These are phyloP conservation scores for Phialophora tarda DNA, from an alignment of 2,329 filamentous ascomycete species.

Conservation along the genomic window DNA sequence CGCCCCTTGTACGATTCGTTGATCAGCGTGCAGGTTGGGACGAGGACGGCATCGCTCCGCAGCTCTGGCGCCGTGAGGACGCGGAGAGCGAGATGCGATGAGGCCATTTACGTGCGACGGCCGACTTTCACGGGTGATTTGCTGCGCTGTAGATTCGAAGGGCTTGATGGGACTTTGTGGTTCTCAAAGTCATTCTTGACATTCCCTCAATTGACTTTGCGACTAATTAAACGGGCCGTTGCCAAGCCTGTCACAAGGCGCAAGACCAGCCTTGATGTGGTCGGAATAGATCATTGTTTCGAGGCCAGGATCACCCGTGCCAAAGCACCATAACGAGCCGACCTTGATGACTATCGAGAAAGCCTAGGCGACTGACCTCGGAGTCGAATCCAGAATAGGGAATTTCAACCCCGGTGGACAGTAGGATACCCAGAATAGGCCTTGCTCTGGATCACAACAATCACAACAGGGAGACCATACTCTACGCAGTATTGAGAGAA, in stretches of 20 bases:
- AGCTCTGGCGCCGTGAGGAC: conserved; percentile 14
- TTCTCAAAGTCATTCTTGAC: conserved; percentile 9
- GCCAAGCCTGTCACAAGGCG: conserved; percentile 9
- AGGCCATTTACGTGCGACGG: conserved; percentile 6
- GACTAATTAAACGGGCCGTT: conserved; percentile 8
- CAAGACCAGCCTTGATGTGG: conserved; percentile 1
- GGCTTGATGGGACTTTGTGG: not conserved
- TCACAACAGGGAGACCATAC: too few relatives aligned
- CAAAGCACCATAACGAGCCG: conserved; percentile 4
- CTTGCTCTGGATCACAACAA: too few relatives aligned
- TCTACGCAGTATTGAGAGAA: too few relatives aligned
- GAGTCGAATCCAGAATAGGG: too few relatives aligned
- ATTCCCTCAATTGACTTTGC: conserved; percentile 11
- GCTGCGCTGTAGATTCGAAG: conserved; percentile 9
- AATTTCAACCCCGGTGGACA: too few relatives aligned
- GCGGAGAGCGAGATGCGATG: conserved; percentile 13
- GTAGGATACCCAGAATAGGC: too few relatives aligned
- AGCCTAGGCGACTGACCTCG: too few relatives aligned
- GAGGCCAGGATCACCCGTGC: not conserved
- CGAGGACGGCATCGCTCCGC: conserved; percentile 11
- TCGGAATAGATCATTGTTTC: conserved; percentile 2
- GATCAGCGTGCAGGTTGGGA: conserved; percentile 14
- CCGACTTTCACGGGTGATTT: conserved; percentile 15
- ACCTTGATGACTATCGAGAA: not conserved
- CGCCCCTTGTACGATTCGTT: conserved; percentile 17